Conservation (phyloP, 352 stramenopile species). For the Elongisporangium undulatum region DNA sequence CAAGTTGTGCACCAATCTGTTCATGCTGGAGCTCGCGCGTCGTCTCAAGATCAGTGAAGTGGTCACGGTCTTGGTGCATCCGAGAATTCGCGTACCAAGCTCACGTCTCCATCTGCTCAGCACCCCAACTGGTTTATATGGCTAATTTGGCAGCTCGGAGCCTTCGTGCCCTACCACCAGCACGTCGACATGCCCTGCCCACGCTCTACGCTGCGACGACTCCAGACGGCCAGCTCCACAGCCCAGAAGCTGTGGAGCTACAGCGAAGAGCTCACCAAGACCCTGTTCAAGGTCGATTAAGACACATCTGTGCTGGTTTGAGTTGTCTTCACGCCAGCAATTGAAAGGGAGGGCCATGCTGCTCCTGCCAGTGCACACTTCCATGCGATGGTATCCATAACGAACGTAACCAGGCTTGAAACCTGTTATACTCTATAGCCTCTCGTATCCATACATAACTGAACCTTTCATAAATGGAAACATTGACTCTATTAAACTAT, state of each 20-base stretch:
- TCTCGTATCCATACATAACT: background rate
- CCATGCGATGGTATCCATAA: background rate
- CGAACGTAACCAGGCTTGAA: no score
- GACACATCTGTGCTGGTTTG: background rate
- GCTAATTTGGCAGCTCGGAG: background rate
- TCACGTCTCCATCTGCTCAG: background rate
- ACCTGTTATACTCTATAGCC: background rate
- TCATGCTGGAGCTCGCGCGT: slow-evolving; percentile 27
- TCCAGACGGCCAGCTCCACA: background rate
- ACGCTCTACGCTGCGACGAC: slow-evolving; percentile 16
- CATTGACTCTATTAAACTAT: no score
- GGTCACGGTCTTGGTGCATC: background rate
- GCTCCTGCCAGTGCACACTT: no score
- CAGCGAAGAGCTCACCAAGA: background rate
- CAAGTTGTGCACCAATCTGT: slow-evolving; percentile 38
- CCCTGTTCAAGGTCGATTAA: background rate
- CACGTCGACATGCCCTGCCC: slow-evolving; percentile 11
- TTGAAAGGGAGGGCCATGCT: no score
- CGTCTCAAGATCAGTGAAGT: slow-evolving; percentile 14
- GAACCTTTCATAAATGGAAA: no score
- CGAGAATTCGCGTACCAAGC: no score
- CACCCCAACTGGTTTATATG: background rate
- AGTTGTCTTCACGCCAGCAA: no score
- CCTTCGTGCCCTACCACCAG: background rate
- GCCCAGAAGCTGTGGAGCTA: slow-evolving; percentile 1